These are phyloP conservation scores for Podila minutissima DNA, from an alignment of 192 early-diverging fungal genomes.

Conservation along the genomic window DNA sequence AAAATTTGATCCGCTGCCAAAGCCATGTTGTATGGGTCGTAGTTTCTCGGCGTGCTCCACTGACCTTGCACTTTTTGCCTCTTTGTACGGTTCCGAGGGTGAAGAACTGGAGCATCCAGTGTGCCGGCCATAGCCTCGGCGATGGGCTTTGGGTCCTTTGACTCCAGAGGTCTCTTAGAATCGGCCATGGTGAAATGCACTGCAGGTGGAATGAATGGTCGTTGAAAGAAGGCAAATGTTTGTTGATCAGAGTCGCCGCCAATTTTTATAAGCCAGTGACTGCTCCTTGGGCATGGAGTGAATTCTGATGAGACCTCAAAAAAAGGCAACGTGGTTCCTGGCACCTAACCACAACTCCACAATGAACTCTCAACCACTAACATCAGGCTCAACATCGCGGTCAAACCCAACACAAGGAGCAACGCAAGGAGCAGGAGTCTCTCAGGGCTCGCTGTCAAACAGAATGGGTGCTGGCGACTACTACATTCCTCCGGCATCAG, in stretches of 20 bases:
- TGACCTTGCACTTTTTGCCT: slow-evolving; percentile 42
- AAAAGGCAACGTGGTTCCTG: no score
- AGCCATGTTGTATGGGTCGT: no score
- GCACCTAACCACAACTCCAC: background rate
- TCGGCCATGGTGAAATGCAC: slow-evolving; percentile 23
- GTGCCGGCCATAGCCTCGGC: slow-evolving; percentile 42
- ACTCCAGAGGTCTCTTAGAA: slow-evolving; percentile 31
- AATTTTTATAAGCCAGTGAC: background rate
- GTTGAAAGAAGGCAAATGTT: background rate
- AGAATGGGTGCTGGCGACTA: slow-evolving; percentile 1
- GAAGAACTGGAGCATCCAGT: slow-evolving; percentile 31
- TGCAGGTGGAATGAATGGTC: background rate
- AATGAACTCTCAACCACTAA: background rate
- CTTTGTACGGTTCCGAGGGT: slow-evolving; percentile 35
- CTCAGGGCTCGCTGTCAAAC: slow-evolving; percentile 17
- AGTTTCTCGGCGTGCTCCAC: background rate
- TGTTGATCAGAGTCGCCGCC: slow-evolving; percentile 1
- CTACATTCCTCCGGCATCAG: slow-evolving; percentile 46
- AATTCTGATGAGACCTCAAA: no score
- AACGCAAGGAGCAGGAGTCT: background rate
- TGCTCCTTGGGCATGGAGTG: no score
- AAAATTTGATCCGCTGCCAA: background rate
- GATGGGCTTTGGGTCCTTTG: slow-evolving; percentile 23
- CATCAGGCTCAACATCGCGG: slow-evolving; percentile 1
- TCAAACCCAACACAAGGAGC: background rate